Percentiles rank a stretch among this genome's conserved stretches.
Conservation (phyloP, 148 eudicot genomes). For the Talinum fruticosum region DNA sequence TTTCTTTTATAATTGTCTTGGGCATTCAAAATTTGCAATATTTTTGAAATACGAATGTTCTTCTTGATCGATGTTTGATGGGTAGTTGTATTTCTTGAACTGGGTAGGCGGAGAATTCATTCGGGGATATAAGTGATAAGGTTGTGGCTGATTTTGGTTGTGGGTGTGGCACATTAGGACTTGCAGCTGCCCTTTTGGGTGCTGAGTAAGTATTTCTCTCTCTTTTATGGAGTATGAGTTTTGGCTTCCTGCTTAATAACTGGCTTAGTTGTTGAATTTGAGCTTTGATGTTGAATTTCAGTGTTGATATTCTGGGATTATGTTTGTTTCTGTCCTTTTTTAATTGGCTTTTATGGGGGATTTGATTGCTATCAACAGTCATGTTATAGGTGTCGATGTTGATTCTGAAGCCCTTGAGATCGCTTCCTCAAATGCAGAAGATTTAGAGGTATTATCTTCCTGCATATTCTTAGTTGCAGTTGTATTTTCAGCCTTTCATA, state of each 20-base stretch:
- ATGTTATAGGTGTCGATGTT: constrained; percentile 79
- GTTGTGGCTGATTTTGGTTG: constrained; percentile 98
- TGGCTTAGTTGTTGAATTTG: background rate
- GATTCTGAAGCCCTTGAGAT: constrained; percentile 80
- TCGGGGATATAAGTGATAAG: constrained; percentile 69
- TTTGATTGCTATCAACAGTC: constrained; percentile 44
- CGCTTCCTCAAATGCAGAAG: constrained; percentile 76
- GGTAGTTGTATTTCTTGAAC: constrained; percentile 22
- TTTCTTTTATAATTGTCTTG: background rate
- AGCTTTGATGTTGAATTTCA: background rate
- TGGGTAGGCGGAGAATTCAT: constrained; percentile 85
- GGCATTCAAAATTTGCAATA: background rate
- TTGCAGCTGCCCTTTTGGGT: constrained; percentile 88
- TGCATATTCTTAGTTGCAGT: background rate
- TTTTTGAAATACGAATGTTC: background rate
- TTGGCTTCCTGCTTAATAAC: background rate
- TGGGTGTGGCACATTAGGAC: constrained; percentile 95
- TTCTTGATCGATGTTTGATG: constrained; percentile 12
- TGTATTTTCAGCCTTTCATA: background rate
- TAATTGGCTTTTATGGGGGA: background rate
- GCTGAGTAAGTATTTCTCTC: constrained; percentile 60
- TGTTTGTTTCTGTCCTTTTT: constrained; percentile 10
- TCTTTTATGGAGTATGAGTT: background rate
- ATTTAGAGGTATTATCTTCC: constrained; percentile 64
- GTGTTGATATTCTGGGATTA: background rate